Base-by-base conservation (phyloP, 2,329 filamentous ascomycete genomes). In the Epichloe hybrida region DNA sequence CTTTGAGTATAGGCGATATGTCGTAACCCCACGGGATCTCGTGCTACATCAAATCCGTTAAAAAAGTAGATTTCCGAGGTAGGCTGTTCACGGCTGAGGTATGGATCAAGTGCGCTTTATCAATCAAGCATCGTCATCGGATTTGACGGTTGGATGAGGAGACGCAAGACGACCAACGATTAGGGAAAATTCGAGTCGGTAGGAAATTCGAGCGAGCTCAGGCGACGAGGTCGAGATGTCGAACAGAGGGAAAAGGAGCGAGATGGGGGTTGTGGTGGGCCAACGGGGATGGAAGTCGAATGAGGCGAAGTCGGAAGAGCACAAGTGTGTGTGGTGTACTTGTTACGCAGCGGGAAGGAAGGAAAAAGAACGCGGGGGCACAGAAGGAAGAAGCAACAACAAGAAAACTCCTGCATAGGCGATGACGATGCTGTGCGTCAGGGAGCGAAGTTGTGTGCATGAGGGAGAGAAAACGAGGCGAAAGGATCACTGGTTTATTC, bases 401-500 rank as follows among this genome's bases (percentile, higher is more conserved):
- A 53, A 46, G 27, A 20, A 43, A 54, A 20, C n/a, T n/a, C n/a
- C 17, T 42, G 37, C 31, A 17, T 20, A 40, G 38, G 21, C 23
- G 36, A 46, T 8, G 36, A 46, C 23, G 46, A 42, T 23, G 2
- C 21, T 34, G 43, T 23, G 49, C 41, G 49, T 37, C 47, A 41
- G 12, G 47, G 38, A 49, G 46, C 27, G 27, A 17, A 31, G 8
- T 31, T n/a, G 46, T 13, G 40, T 48, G 20, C n/a, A 37, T 39
- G n/a, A n/a, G 31, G 13, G 39, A 31, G 13, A 17, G 39, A 39
- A 34, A 38, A 44, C 34, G 37, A 46, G 41, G 23, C 36, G 9
- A 17, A 31, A 52, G 35, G n/a, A n/a, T n/a, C n/a, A n/a, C n/a
- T 17, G 23, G 47, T 13, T 46, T 48, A 11, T 52, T 52, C 27